phyloP scores from a whole-genome alignment of 306 rosid genomes.

The Acacia confusa region DNA sequence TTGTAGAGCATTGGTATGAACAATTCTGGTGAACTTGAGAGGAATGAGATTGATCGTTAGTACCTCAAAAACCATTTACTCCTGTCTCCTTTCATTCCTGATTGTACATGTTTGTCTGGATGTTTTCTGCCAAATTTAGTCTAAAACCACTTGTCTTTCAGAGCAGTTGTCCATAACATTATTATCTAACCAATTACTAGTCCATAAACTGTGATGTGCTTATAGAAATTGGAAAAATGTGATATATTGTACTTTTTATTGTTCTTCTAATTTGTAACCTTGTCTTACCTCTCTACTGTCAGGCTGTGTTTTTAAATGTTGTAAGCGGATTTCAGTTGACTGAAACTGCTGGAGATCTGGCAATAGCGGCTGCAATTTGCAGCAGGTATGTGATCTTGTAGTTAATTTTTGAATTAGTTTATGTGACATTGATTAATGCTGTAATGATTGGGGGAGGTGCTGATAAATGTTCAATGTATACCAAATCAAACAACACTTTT shows the following conservation, averaged over 20 bases:
- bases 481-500: slow-evolving; percentile 4
- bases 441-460: slow-evolving; percentile 12
- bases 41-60: neutral
- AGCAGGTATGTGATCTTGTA: slow-evolving; percentile 71
- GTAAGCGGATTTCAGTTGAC: slow-evolving; percentile 66
- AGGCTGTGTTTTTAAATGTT: slow-evolving; percentile 78
- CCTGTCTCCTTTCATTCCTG: neutral
- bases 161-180: neutral
- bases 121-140: neutral
- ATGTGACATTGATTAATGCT: slow-evolving; percentile 9
- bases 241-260: slow-evolving; percentile 18
- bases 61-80: neutral
- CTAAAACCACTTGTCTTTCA: slow-evolving; percentile 7
- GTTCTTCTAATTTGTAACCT: neutral
- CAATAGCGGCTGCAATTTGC: slow-evolving; percentile 93
- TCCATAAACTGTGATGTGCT: slow-evolving; percentile 8
- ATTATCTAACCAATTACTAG: neutral
- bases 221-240: slow-evolving; percentile 17
- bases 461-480: slow-evolving; percentile 9
- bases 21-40: neutral
- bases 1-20: neutral
- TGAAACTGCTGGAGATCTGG: slow-evolving; percentile 98
- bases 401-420: slow-evolving; percentile 17
- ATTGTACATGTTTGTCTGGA: slow-evolving; percentile 5
- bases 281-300: slow-evolving; percentile 30